A percentile compares a stretch with the other conserved stretches of the same genome.
Evolutionary conservation across 148 eudicot species (phyloP).

Genomic region (Simmondsia chinensis): DNA sequence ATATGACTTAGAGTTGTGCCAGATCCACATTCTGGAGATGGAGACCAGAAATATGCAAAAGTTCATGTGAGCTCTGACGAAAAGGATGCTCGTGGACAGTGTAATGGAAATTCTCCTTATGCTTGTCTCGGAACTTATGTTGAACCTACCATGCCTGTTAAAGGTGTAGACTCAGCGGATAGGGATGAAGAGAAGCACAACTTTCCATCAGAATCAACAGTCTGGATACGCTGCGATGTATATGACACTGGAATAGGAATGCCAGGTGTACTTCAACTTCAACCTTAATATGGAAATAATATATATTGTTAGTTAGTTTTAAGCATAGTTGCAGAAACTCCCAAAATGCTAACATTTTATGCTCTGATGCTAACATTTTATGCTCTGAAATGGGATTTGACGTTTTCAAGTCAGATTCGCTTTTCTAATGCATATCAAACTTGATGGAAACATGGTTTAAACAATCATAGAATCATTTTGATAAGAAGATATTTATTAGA

Average conservation of each 20-base stretch:
- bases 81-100: conserved; percentile 9
- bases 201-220: conserved; percentile 25
- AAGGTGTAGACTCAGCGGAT: conserved; percentile 21
- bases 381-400: too few species aligned
- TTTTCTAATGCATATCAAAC: too few species aligned
- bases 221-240: conserved; percentile 93
- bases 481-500: too few species aligned
- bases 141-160: conserved; percentile 27
- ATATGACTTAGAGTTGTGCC: conserved; percentile 59
- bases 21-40: conserved; percentile 27
- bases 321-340: too few species aligned
- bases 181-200: conserved; percentile 18
- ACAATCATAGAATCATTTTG: too few species aligned
- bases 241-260: conserved; percentile 95
- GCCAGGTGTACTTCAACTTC: conserved; percentile 53
- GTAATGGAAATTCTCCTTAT: conserved; percentile 18
- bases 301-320: too few species aligned
- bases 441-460: too few species aligned
- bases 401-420: too few species aligned
- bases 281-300: background rate
- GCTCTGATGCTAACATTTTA: too few species aligned
- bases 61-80: conserved; percentile 9
- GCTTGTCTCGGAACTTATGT: conserved; percentile 8
- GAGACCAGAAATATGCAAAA: conserved; percentile 17
- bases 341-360: background rate